Conservation (phyloP, 2,329 filamentous ascomycete genomes). For the Alternaria triticimaculans region DNA sequence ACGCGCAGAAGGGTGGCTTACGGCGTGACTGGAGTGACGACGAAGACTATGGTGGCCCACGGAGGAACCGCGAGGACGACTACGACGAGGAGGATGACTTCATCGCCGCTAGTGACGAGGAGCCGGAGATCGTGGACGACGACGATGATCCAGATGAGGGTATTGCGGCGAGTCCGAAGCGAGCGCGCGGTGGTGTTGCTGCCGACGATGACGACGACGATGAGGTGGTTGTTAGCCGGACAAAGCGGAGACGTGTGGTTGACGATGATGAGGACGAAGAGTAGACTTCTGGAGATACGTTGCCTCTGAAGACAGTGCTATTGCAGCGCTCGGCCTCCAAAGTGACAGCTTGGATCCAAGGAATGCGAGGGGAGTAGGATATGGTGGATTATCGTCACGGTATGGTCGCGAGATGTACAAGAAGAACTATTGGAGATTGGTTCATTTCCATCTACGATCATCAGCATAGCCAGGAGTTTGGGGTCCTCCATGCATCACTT, state of each 20-base stretch:
- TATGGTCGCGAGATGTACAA: not conserved
- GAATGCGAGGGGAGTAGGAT: not conserved
- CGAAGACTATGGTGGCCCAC: constrained; percentile 73
- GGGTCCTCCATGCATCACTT: constrained; percentile 4
- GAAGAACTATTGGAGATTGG: not conserved
- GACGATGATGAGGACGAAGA: constrained; percentile 59
- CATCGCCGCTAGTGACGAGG: constrained; percentile 76
- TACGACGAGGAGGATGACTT: constrained; percentile 84
- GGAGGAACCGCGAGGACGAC: constrained; percentile 70
- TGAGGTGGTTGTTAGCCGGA: constrained; percentile 38
- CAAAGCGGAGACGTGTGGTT: constrained; percentile 54
- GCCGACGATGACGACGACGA: constrained; percentile 44
- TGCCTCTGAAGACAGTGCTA: not conserved
- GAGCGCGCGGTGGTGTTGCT: constrained; percentile 41
- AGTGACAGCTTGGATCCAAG: not conserved
- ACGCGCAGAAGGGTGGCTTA: constrained; percentile 45
- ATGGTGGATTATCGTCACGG: not conserved
- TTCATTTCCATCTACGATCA: constrained; percentile 9
- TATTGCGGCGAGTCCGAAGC: constrained; percentile 53
- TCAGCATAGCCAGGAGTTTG: constrained; percentile 35
- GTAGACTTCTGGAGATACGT: constrained; percentile 8
- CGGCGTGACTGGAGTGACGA: constrained; percentile 69
- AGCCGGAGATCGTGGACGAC: constrained; percentile 67
- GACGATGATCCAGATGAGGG: constrained; percentile 61
- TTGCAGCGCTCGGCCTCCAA: not conserved